Percentiles rank a stretch among this genome's conserved stretches.
Conservation (phyloP, 169 alveolate species). For the Theileria equi region DNA sequence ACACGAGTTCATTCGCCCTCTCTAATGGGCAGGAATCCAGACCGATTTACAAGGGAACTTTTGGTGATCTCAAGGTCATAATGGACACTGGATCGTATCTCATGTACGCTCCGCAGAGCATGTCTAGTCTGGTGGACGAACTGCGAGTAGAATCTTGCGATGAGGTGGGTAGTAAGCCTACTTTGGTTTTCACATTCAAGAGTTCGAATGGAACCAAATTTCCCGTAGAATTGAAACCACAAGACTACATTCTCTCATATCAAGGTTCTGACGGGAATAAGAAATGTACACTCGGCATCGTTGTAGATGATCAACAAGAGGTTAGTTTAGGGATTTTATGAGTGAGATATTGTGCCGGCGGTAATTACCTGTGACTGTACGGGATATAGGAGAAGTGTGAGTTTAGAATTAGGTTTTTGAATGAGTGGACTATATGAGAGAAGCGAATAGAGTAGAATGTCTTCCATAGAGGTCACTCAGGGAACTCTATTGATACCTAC, state of each 20-base stretch:
- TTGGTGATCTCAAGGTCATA: constrained; percentile 48
- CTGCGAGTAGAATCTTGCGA: constrained; percentile 33
- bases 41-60: constrained; percentile 4
- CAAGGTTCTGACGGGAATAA: constrained; percentile 32
- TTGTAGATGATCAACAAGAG: constrained; percentile 69
- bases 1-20: neutral
- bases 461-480: too few species aligned
- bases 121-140: constrained; percentile 14
- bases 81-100: constrained; percentile 59
- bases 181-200: constrained; percentile 23
- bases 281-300: constrained; percentile 67
- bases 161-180: constrained; percentile 19
- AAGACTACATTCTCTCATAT: constrained; percentile 71
- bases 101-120: constrained; percentile 57
- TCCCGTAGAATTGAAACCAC: constrained; percentile 59
- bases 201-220: constrained; percentile 14
- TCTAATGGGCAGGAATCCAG: neutral
- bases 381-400: constrained; percentile 36
- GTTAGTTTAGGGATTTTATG: too few species aligned
- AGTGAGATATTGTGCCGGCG: too few species aligned
- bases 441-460: too few species aligned
- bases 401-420: too few species aligned
- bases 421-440: too few species aligned
- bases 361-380: too few species aligned
- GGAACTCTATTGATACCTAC: too few species aligned